These are phyloP conservation scores for Calendula officinalis DNA, from an alignment of 129 eudicot genomes.

Conservation along the genomic window DNA sequence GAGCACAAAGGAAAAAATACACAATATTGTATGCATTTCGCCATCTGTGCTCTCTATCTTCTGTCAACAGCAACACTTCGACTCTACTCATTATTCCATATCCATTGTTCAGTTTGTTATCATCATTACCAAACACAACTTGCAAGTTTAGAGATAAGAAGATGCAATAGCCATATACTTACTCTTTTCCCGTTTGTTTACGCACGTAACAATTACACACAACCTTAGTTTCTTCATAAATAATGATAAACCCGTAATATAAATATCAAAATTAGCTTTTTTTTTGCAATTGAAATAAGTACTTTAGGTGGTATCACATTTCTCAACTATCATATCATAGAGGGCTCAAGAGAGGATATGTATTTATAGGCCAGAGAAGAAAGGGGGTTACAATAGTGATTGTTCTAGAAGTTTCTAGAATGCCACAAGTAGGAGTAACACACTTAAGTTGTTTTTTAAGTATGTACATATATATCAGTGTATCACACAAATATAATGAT, in stretches of 20 bases:
- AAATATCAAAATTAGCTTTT: background rate
- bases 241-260: background rate
- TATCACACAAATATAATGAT: too few species aligned
- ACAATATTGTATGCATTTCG: conserved; percentile 24
- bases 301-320: background rate
- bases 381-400: conserved; percentile 6
- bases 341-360: background rate
- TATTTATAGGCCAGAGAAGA: conserved; percentile 29
- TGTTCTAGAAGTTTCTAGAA: conserved; percentile 16
- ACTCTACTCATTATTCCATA: background rate
- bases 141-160: conserved; percentile 1
- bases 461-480: too few species aligned
- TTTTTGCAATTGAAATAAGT: background rate
- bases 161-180: background rate
- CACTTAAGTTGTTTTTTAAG: background rate
- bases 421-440: conserved; percentile 6
- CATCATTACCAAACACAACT: background rate
- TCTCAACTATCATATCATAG: background rate
- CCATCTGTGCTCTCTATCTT: conserved; percentile 67
- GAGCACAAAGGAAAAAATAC: conserved; percentile 62
- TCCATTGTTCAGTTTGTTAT: background rate
- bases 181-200: background rate
- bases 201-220: background rate
- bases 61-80: conserved; percentile 38
- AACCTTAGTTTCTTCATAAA: background rate